Conservation (phyloP, 306 rosid species). For the Potentilla sterilis region DNA sequence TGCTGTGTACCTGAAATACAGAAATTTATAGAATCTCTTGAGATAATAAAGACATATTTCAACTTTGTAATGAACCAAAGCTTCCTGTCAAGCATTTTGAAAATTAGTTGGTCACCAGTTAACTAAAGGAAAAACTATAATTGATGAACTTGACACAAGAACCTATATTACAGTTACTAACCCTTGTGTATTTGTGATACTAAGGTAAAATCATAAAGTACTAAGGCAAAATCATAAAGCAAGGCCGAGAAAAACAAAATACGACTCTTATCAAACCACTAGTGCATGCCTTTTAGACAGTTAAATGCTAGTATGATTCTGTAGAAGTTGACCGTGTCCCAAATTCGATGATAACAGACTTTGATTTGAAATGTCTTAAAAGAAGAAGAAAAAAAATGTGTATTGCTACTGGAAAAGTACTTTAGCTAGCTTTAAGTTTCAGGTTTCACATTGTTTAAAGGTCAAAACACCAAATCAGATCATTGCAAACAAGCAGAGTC, state of each 20-base stretch:
- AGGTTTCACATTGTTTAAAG: background rate
- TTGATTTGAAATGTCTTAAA: background rate
- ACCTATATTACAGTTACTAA: background rate
- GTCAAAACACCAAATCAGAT: background rate
- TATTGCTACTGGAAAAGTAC: background rate
- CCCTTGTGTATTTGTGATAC: background rate
- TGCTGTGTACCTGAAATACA: conserved; percentile 25
- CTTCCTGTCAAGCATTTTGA: conserved; percentile 1
- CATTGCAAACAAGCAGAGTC: background rate
- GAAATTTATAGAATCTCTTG: conserved; percentile 1
- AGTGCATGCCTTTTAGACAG: background rate
- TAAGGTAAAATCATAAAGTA: background rate
- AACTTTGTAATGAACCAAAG: background rate
- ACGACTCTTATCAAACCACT: background rate
- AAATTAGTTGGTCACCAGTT: background rate
- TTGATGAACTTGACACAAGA: background rate
- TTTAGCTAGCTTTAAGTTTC: background rate
- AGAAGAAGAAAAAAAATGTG: background rate
- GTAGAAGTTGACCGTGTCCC: background rate
- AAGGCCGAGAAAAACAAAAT: background rate
- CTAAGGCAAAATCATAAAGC: background rate
- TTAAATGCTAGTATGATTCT: background rate
- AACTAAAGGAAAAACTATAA: background rate
- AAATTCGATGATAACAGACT: background rate
- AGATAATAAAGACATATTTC: conserved; percentile 2